These are phyloP conservation scores for Candida krabiensis DNA, from an alignment of 805 yeast genomes.

Conservation along the genomic window DNA sequence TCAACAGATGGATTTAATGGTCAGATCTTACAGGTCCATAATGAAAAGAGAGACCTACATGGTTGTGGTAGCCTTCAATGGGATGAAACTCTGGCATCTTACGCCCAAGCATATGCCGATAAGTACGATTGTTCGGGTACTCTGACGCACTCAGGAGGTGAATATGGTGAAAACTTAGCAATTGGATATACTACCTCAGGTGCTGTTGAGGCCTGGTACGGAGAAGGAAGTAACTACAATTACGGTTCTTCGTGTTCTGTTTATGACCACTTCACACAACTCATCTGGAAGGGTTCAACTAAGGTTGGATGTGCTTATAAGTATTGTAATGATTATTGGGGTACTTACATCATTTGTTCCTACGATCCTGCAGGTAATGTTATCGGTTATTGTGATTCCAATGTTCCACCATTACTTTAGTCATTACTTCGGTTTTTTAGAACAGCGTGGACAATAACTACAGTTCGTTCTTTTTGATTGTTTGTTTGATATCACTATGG, in stretches of 20 bases:
- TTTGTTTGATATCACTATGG: too few species aligned
- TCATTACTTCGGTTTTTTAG: not conserved
- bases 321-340: slow-evolving; percentile 46
- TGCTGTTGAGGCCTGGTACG: slow-evolving; percentile 71
- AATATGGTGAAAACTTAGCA: slow-evolving; percentile 78
- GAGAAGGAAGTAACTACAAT: slow-evolving; percentile 58
- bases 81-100: slow-evolving; percentile 50
- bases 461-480: too few species aligned
- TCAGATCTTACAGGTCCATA: slow-evolving; percentile 59
- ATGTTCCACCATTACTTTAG: slow-evolving; percentile 32
- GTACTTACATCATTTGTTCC: slow-evolving; percentile 68
- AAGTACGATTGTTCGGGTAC: slow-evolving; percentile 57
- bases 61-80: slow-evolving; percentile 53
- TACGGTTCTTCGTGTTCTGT: slow-evolving; percentile 52
- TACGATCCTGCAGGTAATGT: slow-evolving; percentile 80
- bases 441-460: too few species aligned
- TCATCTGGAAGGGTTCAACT: slow-evolving; percentile 64
- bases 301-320: slow-evolving; percentile 67
- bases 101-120: slow-evolving; percentile 62
- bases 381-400: slow-evolving; percentile 42
- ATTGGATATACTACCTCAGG: slow-evolving; percentile 59
- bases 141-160: slow-evolving; percentile 62
- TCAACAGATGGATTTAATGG: slow-evolving; percentile 22
- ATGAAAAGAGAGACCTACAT: slow-evolving; percentile 57
- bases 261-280: slow-evolving; percentile 69